Percentiles rank a stretch among this genome's conserved stretches.
phyloP scores from a whole-genome alignment of 768 basidiomycete genomes.

The Clavulina sp. region DNA sequence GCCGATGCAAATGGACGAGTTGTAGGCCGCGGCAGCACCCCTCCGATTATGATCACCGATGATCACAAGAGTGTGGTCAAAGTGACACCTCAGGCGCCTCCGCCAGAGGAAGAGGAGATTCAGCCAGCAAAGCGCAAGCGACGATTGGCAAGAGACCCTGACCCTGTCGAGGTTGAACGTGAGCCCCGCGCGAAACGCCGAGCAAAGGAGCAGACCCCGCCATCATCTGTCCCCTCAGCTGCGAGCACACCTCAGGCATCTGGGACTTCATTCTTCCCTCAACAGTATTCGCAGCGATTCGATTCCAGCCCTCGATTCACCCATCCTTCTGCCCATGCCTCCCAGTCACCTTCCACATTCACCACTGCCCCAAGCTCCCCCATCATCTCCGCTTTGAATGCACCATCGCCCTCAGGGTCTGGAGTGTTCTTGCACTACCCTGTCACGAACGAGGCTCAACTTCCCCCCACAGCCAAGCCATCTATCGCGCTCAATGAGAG shows the following conservation, averaged over 20 bases:
- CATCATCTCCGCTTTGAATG: neutral
- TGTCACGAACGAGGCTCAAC: neutral
- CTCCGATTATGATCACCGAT: constrained; percentile 97
- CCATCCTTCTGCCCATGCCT: neutral
- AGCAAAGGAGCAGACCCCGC: neutral
- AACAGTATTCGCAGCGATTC: too few relatives aligned
- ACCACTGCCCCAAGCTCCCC: constrained; percentile 9
- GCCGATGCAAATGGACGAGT: constrained; percentile 61
- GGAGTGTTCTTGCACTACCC: neutral
- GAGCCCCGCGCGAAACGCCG: neutral
- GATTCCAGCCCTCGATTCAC: neutral
- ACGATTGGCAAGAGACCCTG: neutral
- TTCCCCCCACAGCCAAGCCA: too few relatives aligned
- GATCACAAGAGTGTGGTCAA: constrained; percentile 69
- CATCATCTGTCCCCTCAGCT: neutral
- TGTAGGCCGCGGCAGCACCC: constrained; percentile 64
- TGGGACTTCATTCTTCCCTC: neutral
- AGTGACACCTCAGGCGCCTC: neutral
- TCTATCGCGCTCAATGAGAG: too few relatives aligned
- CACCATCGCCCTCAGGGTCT: constrained; percentile 1
- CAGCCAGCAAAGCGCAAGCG: constrained; percentile 6
- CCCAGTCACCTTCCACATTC: constrained; percentile 5
- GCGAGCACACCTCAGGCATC: too few relatives aligned
- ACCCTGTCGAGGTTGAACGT: constrained; percentile 1
- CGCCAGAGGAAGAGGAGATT: constrained; percentile 10